Evolutionary conservation across 257 asterid species (phyloP).

Genomic region (Scutellaria baicalensis): DNA sequence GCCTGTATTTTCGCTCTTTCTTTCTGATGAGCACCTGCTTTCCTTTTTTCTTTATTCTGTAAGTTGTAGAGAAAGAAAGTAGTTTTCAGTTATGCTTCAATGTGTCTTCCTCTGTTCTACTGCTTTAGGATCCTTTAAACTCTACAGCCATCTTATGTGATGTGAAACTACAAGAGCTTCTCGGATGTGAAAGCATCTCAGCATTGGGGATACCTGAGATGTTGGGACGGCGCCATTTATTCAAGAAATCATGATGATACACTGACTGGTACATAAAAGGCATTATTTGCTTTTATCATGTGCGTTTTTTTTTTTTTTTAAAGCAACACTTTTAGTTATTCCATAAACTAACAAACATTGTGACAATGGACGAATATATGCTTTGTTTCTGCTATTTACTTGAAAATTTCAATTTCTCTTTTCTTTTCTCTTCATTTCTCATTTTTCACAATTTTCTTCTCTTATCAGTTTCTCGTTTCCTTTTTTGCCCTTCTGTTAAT

Average conservation of each 20-base stretch:
- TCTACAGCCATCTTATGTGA: constrained; percentile 44
- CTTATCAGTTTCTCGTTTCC: too few relatives aligned
- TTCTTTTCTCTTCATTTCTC: too few relatives aligned
- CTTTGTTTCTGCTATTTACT: too few relatives aligned
- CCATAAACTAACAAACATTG: too few relatives aligned
- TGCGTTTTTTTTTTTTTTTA: background rate
- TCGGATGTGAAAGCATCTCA: constrained; percentile 60
- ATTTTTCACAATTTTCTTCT: too few relatives aligned
- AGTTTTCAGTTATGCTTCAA: background rate
- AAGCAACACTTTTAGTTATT: background rate
- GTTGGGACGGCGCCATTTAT: constrained; percentile 48
- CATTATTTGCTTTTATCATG: background rate
- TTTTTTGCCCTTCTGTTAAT: too few relatives aligned
- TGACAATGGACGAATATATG: too few relatives aligned
- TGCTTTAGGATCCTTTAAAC: constrained; percentile 56
- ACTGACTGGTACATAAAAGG: constrained; percentile 32
- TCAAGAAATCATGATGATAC: constrained; percentile 37
- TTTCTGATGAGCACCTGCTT: background rate
- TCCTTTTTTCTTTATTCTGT: background rate
- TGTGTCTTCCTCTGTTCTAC: background rate
- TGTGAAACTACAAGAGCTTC: constrained; percentile 56
- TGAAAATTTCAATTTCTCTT: too few relatives aligned
- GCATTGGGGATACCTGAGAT: constrained; percentile 54
- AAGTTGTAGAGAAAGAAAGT: background rate
- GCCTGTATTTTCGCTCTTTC: background rate